Evolutionary conservation across 73 alveolate species (phyloP).

Genomic region (Symbiodinium natans): DNA sequence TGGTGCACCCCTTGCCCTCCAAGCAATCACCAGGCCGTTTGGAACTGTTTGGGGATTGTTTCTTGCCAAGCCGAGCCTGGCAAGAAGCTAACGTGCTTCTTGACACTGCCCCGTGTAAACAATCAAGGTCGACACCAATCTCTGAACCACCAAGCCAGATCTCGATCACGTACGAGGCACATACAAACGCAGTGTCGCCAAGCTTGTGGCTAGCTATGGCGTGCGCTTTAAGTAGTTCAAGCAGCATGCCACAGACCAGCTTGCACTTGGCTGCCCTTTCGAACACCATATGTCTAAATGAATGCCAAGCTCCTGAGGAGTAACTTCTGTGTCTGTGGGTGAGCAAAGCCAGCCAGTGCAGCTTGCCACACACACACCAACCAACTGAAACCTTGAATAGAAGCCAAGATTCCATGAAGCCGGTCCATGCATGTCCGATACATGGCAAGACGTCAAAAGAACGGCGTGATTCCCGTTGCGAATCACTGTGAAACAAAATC

Average conservation of each 20-base stretch:
- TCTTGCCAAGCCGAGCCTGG: not conserved
- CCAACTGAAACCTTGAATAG: not conserved
- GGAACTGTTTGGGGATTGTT: not conserved
- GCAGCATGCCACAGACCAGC: not conserved
- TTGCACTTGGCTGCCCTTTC: not conserved
- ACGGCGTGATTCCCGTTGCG: slow-evolving; percentile 15
- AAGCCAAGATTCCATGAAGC: not conserved
- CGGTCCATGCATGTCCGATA: not conserved
- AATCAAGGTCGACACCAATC: not conserved
- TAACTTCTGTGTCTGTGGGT: not conserved
- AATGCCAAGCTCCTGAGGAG: too few species aligned
- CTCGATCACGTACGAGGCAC: not conserved
- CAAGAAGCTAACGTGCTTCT: too few species aligned
- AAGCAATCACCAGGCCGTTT: too few species aligned
- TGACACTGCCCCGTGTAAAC: too few species aligned
- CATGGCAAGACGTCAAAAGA: not conserved
- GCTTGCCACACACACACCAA: not conserved
- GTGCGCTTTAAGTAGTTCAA: not conserved
- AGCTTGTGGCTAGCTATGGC: not conserved
- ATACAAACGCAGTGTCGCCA: not conserved
- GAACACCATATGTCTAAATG: not conserved
- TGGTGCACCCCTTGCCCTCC: not conserved
- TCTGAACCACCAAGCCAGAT: not conserved
- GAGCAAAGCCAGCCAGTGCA: not conserved
- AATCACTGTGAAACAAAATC: not conserved